Evolutionary conservation across 371 early-diverging fungal species (phyloP).

Genomic region (Circinella umbellata): DNA sequence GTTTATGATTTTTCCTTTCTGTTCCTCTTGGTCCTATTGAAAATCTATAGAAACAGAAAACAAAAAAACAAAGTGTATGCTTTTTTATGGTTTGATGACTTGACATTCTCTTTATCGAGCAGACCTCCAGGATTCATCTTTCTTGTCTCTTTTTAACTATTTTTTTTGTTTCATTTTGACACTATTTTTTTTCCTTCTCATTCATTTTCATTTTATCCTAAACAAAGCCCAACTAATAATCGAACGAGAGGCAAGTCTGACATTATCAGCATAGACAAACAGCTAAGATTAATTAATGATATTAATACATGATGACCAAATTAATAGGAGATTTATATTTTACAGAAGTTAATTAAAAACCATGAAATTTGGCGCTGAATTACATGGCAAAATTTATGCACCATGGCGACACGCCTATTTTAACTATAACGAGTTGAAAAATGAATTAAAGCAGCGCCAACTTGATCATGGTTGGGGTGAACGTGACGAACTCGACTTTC

Average conservation of each 20-base stretch:
- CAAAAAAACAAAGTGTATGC: neutral
- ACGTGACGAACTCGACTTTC: conserved; percentile 76
- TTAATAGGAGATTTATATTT: neutral
- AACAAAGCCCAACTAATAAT: no score
- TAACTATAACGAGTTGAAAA: conserved; percentile 41
- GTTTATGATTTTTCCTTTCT: neutral
- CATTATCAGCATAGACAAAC: no score
- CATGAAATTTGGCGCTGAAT: conserved; percentile 55
- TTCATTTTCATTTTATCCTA: no score
- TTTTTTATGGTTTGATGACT: neutral
- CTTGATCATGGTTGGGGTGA: conserved; percentile 55
- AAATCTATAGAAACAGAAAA: conserved; percentile 6
- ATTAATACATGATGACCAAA: neutral
- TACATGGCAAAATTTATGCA: conserved; percentile 36
- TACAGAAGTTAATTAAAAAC: neutral
- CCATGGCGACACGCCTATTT: conserved; percentile 50
- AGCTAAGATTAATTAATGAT: no score
- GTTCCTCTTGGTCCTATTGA: conserved; percentile 11
- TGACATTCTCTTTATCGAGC: neutral
- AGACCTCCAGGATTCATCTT: no score
- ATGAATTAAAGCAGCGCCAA: conserved; percentile 42
- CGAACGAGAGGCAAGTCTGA: no score
- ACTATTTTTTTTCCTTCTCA: no score
- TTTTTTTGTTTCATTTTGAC: no score
- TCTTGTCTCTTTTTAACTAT: no score